phyloP scores from a whole-genome alignment of 352 stramenopile genomes.

The Phytopythium kandeliae region DNA sequence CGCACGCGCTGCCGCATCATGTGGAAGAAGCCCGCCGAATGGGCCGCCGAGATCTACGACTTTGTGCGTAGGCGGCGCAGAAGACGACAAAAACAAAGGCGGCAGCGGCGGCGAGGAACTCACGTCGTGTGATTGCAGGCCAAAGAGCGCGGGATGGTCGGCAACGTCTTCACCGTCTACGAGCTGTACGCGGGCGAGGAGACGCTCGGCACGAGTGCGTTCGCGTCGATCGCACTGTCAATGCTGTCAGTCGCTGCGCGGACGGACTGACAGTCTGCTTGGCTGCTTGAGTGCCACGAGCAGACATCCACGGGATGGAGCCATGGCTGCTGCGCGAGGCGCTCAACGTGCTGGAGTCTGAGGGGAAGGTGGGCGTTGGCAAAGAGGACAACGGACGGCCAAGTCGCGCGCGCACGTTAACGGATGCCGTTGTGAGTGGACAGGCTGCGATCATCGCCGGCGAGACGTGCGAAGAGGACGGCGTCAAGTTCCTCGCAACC shows the following conservation, averaged over 20 bases:
- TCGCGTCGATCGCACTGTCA: too few relatives aligned
- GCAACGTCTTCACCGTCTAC: constrained; percentile 83
- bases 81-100: too few relatives aligned
- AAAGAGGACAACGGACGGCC: background rate
- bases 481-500: constrained; percentile 77
- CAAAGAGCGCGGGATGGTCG: constrained; percentile 65
- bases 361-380: constrained; percentile 48
- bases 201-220: constrained; percentile 68
- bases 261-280: too few relatives aligned
- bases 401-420: background rate
- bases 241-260: too few relatives aligned
- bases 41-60: constrained; percentile 81
- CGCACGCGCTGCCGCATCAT: constrained; percentile 77
- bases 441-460: constrained; percentile 75
- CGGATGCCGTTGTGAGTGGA: background rate
- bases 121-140: constrained; percentile 19
- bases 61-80: constrained; percentile 45
- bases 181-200: constrained; percentile 82
- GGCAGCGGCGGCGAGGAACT: too few relatives aligned
- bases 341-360: constrained; percentile 61
- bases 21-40: constrained; percentile 81
- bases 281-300: too few relatives aligned
- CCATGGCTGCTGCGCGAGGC: constrained; percentile 77
- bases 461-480: constrained; percentile 79
- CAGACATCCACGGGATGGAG: constrained; percentile 80